phyloP scores from a whole-genome alignment of 108 stramenopile genomes.

The Stephanodiscus triporus region DNA sequence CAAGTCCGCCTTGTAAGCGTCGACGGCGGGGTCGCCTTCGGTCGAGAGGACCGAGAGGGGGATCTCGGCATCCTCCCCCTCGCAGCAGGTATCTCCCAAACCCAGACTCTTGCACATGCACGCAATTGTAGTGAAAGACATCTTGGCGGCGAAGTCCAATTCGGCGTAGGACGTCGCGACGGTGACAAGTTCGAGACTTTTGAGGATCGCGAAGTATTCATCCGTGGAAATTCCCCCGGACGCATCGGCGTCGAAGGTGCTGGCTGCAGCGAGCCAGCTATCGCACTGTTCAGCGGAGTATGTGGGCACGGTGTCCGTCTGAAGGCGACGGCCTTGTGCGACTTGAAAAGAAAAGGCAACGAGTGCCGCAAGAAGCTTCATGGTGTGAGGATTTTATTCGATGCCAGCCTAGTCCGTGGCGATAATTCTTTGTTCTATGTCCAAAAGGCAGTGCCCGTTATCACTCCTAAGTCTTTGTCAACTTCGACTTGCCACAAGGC shows the following conservation, averaged over 20 bases:
- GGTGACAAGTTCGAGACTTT: neutral
- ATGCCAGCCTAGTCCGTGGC: no score
- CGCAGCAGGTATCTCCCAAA: neutral
- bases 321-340: neutral
- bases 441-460: no score
- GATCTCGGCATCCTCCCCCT: neutral
- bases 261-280: neutral
- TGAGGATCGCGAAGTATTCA: constrained; percentile 1
- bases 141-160: neutral
- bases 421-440: no score
- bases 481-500: no score
- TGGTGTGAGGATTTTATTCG: no score
- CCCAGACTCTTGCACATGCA: neutral
- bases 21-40: neutral
- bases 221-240: neutral
- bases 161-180: neutral
- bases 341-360: neutral
- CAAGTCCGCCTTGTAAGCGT: neutral
- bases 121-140: neutral
- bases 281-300: constrained; percentile 6
- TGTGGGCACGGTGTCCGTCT: neutral
- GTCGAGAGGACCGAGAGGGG: neutral
- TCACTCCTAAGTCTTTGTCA: no score
- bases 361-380: constrained; percentile 12
- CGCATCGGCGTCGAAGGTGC: constrained; percentile 1